Conservation (phyloP, 2,329 filamentous ascomycete species). For the Lomentospora prolificans region DNA sequence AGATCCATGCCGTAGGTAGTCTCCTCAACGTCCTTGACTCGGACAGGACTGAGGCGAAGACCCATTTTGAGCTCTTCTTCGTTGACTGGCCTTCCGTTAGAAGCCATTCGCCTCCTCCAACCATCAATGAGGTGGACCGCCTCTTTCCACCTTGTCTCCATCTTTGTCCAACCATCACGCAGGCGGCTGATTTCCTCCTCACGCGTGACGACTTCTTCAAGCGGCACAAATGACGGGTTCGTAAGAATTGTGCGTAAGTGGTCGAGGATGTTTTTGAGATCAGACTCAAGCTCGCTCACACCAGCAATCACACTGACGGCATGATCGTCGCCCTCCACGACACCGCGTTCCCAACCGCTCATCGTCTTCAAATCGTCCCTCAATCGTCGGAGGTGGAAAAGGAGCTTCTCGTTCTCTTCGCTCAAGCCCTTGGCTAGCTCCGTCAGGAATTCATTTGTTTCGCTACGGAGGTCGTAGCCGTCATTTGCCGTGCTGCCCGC, state of each 20-base stretch:
- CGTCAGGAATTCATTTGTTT: conserved; percentile 87
- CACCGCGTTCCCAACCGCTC: conserved; percentile 41
- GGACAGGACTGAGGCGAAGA: conserved; percentile 51
- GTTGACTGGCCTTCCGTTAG: conserved; percentile 59
- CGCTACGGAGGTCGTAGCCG: conserved; percentile 64
- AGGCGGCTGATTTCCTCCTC: conserved; percentile 84
- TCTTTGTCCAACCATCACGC: conserved; percentile 80
- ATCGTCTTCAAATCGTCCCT: conserved; percentile 62
- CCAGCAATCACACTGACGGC: conserved; percentile 25
- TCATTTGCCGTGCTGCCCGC: conserved; percentile 19
- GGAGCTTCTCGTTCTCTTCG: conserved; percentile 82
- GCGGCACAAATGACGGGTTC: conserved; percentile 90
- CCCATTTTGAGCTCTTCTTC: conserved; percentile 60
- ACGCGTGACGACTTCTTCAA: conserved; percentile 87
- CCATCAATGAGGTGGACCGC: conserved; percentile 84
- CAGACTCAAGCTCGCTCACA: conserved; percentile 58
- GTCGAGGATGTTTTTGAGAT: conserved; percentile 68
- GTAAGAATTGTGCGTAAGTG: conserved; percentile 78
- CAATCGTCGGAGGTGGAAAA: conserved; percentile 61
- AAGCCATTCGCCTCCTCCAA: conserved; percentile 76
- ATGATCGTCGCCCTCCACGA: conserved; percentile 19
- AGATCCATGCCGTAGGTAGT: conserved; percentile 24
- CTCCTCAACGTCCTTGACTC: conserved; percentile 41
- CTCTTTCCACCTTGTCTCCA: conserved; percentile 86
- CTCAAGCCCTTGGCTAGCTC: conserved; percentile 73